phyloP scores from a whole-genome alignment of 257 asterid genomes.

The Coffea canephora region DNA sequence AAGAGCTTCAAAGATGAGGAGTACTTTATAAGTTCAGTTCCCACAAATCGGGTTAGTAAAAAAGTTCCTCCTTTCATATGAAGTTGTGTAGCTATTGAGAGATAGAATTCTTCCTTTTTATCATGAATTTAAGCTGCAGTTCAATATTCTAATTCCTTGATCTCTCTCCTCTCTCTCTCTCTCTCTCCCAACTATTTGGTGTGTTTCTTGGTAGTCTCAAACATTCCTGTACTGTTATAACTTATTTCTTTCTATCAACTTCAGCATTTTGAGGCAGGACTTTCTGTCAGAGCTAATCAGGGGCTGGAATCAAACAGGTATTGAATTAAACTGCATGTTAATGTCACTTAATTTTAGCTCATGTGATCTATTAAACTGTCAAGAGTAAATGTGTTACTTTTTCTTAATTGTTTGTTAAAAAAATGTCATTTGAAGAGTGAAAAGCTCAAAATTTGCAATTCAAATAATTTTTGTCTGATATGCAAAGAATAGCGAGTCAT shows the following conservation, averaged over 20 bases:
- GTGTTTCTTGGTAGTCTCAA: background rate
- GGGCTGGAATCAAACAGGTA: conserved; percentile 81
- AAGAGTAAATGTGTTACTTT: background rate
- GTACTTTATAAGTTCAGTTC: conserved; percentile 86
- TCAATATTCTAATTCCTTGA: background rate
- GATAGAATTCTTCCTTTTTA: background rate
- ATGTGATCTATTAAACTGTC: background rate
- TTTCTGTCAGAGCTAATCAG: conserved; percentile 60
- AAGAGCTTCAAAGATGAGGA: conserved; percentile 86
- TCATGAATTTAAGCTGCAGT: background rate
- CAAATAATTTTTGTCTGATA: background rate
- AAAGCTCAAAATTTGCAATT: background rate
- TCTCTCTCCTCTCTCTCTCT: background rate
- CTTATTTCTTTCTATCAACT: conserved; percentile 17
- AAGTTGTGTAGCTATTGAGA: background rate
- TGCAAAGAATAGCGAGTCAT: background rate
- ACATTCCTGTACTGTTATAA: background rate
- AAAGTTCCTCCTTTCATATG: background rate
- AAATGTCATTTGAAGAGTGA: background rate
- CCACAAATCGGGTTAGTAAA: conserved; percentile 70
- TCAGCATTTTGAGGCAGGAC: conserved; percentile 99
- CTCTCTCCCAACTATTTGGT: background rate
- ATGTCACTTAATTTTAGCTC: background rate
- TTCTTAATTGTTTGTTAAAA: background rate
- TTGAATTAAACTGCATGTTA: conserved; percentile 3